Percentiles rank a stretch among this genome's conserved stretches.
Evolutionary conservation across 192 early-diverging fungal species (phyloP).

Genomic region (Podila minutissima): DNA sequence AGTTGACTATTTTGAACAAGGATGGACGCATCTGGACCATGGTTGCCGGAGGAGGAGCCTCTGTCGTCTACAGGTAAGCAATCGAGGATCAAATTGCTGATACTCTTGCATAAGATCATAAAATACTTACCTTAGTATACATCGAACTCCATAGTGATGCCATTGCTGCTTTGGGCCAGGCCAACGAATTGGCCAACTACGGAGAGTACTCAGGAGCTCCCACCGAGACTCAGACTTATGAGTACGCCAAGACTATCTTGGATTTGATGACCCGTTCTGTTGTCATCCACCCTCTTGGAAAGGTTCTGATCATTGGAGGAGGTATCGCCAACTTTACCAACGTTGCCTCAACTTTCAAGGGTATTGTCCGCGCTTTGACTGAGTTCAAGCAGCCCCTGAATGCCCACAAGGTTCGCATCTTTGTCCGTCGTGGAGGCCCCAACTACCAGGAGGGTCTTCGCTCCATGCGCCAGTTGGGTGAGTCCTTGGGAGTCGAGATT

Average conservation of each 20-base stretch:
- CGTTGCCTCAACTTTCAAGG: constrained; percentile 99
- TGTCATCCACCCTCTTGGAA: constrained; percentile 84
- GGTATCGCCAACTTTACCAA: constrained; percentile 99
- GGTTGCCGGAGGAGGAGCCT: constrained; percentile 99
- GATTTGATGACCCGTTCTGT: constrained; percentile 96
- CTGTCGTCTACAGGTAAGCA: constrained; percentile 84
- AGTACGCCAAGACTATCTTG: constrained; percentile 98
- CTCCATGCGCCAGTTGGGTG: constrained; percentile 92
- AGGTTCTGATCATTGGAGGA: constrained; percentile 98
- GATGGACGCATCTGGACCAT: constrained; percentile 99
- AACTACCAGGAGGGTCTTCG: constrained; percentile 99
- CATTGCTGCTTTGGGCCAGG: constrained; percentile 96
- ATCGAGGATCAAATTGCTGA: background rate
- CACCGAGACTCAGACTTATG: constrained; percentile 99
- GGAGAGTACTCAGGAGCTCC: constrained; percentile 99
- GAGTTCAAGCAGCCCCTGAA: constrained; percentile 93
- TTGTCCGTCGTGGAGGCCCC: constrained; percentile 97
- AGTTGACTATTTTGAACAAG: constrained; percentile 96
- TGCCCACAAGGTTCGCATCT: constrained; percentile 91
- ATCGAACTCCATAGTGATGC: constrained; percentile 76
- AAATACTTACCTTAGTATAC: background rate
- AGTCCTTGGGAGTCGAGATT: constrained; percentile 93
- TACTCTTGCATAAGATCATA: background rate
- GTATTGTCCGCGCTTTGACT: constrained; percentile 92
- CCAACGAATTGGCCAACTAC: constrained; percentile 97